Evolutionary conservation across 2,329 filamentous ascomycete species (phyloP), one percentile per base, ranked within the genome.

Genomic region (Stagonosporopsis chrysanthemi): DNA sequence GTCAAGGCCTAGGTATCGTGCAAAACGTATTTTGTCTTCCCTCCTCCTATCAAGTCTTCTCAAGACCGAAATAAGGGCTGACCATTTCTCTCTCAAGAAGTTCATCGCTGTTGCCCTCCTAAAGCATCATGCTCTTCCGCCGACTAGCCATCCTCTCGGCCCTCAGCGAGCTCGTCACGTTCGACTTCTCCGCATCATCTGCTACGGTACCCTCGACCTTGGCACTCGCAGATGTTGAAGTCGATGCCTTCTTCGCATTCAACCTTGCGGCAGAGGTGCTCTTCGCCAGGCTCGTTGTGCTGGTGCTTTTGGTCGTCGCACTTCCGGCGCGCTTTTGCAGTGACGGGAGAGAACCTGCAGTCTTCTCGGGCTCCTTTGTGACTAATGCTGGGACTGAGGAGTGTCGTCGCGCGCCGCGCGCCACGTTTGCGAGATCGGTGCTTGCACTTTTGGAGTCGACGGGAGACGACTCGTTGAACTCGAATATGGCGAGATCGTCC

Each of bases 51-150:
- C 15, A 11, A 31, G 29, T 46, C 43, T 46, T 6, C 12, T 12
- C n/a, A 14, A 28, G 17, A 33, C 15, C 12, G 26, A 36, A 29
- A 6, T 11, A 3, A 12, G n/a, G 12, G 41, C 15, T 28, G 9
- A 39, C 17, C 24, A 17, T n/a, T 24, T 15, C 14, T 11, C 45
- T 6, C 24, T 39, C 31, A 15, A 19, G 2, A 5, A 8, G 24
- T 17, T 35, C 22, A 3, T 44, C 19, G 24, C 6, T 35, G 40
- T 2, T 35, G 45, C 45, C 36, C 28, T 53, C 56, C 70, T 63
- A 78, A 42, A 79, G 56, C 74, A 79, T 72, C 77, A 78, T 79
- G 61, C 77, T 79, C 65, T 77, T 75, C 58, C 77, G 67, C 44
- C 77, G 64, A 61, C 71, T 73, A n/a, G 77, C 75, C 24, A 73